Conservation (phyloP, 2,329 filamentous ascomycete genomes). For the Metarhizium sp. region DNA sequence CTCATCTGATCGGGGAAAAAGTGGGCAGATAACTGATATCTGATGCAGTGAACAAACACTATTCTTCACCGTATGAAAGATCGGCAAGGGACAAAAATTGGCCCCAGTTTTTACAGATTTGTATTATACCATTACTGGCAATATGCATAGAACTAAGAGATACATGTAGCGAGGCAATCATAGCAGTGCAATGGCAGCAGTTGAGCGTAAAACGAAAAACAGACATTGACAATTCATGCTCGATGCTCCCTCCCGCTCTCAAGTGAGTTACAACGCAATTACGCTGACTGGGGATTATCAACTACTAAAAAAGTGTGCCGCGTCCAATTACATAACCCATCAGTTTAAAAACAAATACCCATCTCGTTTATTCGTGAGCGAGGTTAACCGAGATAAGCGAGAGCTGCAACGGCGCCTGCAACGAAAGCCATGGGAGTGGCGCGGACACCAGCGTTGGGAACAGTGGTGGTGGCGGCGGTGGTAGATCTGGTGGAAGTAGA, state of each 20-base stretch:
- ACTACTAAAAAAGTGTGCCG: neutral
- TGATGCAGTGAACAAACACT: no score
- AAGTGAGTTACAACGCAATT: neutral
- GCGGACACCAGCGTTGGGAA: slow-evolving; percentile 12
- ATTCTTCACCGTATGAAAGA: no score
- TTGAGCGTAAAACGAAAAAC: neutral
- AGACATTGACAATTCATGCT: neutral
- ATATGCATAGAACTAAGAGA: neutral
- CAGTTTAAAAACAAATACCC: neutral
- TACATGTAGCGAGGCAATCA: neutral
- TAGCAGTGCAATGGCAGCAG: neutral
- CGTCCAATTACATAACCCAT: neutral
- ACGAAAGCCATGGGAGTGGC: slow-evolving; percentile 23
- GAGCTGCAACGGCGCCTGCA: slow-evolving; percentile 23
- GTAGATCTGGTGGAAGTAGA: slow-evolving; percentile 19
- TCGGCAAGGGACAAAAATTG: neutral
- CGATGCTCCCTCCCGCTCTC: neutral
- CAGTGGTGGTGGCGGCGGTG: slow-evolving; percentile 4
- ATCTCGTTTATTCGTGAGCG: neutral
- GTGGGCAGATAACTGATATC: no score
- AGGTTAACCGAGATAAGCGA: slow-evolving; percentile 23
- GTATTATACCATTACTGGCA: neutral
- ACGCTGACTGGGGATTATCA: neutral
- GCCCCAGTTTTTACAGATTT: neutral
- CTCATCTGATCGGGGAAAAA: no score